A percentile compares a stretch with the other conserved stretches of the same genome.
These are phyloP conservation scores for Trichosporon sp. DNA, from an alignment of 1,284 basidiomycete genomes.

Conservation along the genomic window DNA sequence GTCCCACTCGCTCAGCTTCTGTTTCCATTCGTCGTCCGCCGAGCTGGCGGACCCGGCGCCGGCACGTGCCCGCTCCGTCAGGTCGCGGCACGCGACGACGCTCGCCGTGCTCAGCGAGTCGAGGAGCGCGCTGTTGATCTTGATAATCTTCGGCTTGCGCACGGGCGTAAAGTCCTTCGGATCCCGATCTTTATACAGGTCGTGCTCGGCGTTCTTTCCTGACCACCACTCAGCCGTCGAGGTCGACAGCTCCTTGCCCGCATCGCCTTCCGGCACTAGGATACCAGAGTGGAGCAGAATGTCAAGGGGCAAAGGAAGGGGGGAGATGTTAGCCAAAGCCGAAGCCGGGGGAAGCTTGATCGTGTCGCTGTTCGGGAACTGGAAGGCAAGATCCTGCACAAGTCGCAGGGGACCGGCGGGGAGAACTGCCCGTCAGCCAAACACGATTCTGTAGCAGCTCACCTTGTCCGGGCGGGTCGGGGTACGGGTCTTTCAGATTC, in stretches of 20 bases:
- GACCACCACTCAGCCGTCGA: slow-evolving; percentile 30
- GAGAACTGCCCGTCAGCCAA: slow-evolving; percentile 32
- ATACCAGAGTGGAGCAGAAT: slow-evolving; percentile 37
- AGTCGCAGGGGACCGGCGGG: slow-evolving; percentile 38
- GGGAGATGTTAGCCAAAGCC: slow-evolving; percentile 36
- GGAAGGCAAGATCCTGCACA: slow-evolving; percentile 41
- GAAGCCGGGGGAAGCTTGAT: slow-evolving; percentile 28
- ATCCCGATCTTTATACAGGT: slow-evolving; percentile 20
- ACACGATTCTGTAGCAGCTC: background rate
- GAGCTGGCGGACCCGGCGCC: too few relatives aligned
- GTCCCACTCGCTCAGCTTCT: slow-evolving; percentile 24
- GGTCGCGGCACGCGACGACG: slow-evolving; percentile 31
- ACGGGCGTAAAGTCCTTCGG: slow-evolving; percentile 17
- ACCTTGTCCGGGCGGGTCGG: slow-evolving; percentile 27
- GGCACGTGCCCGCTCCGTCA: slow-evolving; percentile 22
- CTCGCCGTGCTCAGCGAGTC: slow-evolving; percentile 22
- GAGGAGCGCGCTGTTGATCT: slow-evolving; percentile 15
- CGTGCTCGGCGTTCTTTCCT: slow-evolving; percentile 21
- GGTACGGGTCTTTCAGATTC: slow-evolving; percentile 27
- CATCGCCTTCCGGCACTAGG: slow-evolving; percentile 21
- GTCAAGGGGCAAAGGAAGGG: slow-evolving; percentile 37
- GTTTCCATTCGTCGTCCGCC: slow-evolving; percentile 17
- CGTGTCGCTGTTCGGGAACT: slow-evolving; percentile 23
- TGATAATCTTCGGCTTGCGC: slow-evolving; percentile 23
- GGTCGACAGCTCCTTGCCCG: slow-evolving; percentile 20